Conservation (phyloP, 1,284 basidiomycete genomes). For the Trametes hirsuta region DNA sequence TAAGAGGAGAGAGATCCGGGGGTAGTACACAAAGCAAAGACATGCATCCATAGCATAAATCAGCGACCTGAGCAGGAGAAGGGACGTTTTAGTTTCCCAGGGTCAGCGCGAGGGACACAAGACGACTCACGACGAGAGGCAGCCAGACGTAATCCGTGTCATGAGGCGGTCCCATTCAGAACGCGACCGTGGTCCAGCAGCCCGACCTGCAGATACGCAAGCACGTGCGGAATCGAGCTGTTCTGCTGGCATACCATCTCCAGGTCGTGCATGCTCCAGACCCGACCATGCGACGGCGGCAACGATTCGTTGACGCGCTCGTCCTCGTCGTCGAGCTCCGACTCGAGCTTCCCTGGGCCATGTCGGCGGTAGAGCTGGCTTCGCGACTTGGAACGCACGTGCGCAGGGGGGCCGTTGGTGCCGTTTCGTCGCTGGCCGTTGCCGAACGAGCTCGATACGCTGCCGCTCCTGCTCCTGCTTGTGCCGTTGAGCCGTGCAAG, state of each 20-base stretch:
- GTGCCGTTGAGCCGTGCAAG: slow-evolving; percentile 30
- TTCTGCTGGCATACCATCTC: slow-evolving; percentile 74
- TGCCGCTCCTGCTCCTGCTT: slow-evolving; percentile 22
- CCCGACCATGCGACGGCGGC: slow-evolving; percentile 42
- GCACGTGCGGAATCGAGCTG: slow-evolving; percentile 63
- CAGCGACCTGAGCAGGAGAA: slow-evolving; percentile 4
- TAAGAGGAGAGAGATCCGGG: slow-evolving; percentile 5
- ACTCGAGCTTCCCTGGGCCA: slow-evolving; percentile 61
- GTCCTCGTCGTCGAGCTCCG: slow-evolving; percentile 45
- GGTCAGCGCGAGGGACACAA: no score
- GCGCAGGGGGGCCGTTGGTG: slow-evolving; percentile 35
- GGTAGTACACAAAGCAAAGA: slow-evolving; percentile 26
- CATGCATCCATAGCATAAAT: slow-evolving; percentile 28
- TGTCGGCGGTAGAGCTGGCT: slow-evolving; percentile 67
- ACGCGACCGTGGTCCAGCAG: slow-evolving; percentile 15
- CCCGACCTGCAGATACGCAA: slow-evolving; percentile 45
- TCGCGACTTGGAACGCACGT: slow-evolving; percentile 69
- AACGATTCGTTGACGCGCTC: slow-evolving; percentile 31
- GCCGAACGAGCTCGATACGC: slow-evolving; percentile 18
- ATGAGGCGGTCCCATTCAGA: slow-evolving; percentile 20
- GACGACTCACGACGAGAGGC: slow-evolving; percentile 20
- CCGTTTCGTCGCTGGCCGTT: slow-evolving; percentile 15
- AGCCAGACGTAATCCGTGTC: slow-evolving; percentile 3
- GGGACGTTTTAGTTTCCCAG: no score
- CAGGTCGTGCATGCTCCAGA: slow-evolving; percentile 71